Percentiles rank a stretch among this genome's conserved stretches.
Evolutionary conservation across 305 asterid genomes (phyloP).

Genomic region (Fraxinus nigra): DNA sequence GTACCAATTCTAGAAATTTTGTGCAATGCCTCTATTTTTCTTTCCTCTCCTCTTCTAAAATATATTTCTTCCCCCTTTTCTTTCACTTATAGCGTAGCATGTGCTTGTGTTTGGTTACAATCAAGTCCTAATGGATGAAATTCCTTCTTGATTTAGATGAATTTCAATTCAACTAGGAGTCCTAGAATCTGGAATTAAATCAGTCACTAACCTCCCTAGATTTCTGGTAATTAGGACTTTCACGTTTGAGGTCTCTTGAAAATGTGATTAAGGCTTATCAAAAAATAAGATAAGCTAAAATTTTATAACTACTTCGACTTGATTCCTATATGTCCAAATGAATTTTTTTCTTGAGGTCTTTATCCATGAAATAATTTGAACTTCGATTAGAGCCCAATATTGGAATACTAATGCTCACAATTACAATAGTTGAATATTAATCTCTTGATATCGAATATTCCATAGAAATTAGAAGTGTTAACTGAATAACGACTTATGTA

Average conservation of each 20-base stretch:
- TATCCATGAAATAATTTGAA: not conserved
- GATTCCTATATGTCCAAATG: not conserved
- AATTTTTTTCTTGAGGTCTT: not conserved
- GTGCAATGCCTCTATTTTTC: not conserved
- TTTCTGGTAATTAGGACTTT: not conserved
- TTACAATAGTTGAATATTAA: not conserved
- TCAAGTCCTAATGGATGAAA: not conserved
- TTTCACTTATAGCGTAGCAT: not conserved
- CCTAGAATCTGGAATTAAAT: not conserved
- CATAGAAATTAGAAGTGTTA: too few species aligned
- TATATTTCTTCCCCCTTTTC: not conserved
- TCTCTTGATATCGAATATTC: not conserved
- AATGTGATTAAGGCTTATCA: not conserved
- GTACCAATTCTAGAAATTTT: not conserved
- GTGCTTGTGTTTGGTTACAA: not conserved
- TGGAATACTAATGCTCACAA: not conserved
- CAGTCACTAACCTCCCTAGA: not conserved
- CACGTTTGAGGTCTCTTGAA: not conserved
- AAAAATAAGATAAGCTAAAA: not conserved
- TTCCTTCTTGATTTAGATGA: not conserved
- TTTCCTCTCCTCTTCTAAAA: not conserved
- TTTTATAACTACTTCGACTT: not conserved
- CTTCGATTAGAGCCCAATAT: not conserved
- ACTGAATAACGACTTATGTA: not conserved
- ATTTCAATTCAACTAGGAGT: not conserved